Evolutionary conservation across 306 rosid species (phyloP).

Genomic region (Ormosia emarginata): DNA sequence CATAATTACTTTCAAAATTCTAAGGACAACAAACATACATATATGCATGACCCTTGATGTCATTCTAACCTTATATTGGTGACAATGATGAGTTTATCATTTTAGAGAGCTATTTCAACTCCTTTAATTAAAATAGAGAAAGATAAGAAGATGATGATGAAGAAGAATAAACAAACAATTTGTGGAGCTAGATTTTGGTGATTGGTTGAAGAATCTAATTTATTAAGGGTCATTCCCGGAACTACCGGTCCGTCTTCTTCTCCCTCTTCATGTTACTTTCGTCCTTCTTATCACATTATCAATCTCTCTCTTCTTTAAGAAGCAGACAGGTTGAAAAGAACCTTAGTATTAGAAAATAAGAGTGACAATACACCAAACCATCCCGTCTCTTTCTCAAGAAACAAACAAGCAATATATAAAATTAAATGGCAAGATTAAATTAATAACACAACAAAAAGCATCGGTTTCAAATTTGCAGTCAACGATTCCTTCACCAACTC

Average conservation of each 20-base stretch:
- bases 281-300: slow-evolving; percentile 29
- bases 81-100: slow-evolving; percentile 5
- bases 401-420: slow-evolving; percentile 25
- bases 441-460: slow-evolving; percentile 23
- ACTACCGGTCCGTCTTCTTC: slow-evolving; percentile 42
- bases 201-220: slow-evolving; percentile 46
- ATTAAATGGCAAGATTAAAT: slow-evolving; percentile 6
- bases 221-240: slow-evolving; percentile 32
- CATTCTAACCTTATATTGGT: not conserved
- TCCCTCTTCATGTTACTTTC: slow-evolving; percentile 43
- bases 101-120: slow-evolving; percentile 14
- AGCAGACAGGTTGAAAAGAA: slow-evolving; percentile 29
- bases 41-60: slow-evolving; percentile 9
- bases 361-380: slow-evolving; percentile 30
- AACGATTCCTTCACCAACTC: slow-evolving; percentile 56
- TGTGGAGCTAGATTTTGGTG: not conserved
- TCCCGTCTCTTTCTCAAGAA: slow-evolving; percentile 36
- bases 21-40: not conserved
- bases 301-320: slow-evolving; percentile 21
- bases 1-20: not conserved
- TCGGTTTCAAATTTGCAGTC: slow-evolving; percentile 45
- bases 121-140: not conserved
- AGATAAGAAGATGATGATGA: slow-evolving; percentile 10
- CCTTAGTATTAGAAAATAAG: slow-evolving; percentile 14
- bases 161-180: slow-evolving; percentile 1